Evolutionary conservation across 192 early-diverging fungal species (phyloP).

Genomic region (Coemansia reversa): DNA sequence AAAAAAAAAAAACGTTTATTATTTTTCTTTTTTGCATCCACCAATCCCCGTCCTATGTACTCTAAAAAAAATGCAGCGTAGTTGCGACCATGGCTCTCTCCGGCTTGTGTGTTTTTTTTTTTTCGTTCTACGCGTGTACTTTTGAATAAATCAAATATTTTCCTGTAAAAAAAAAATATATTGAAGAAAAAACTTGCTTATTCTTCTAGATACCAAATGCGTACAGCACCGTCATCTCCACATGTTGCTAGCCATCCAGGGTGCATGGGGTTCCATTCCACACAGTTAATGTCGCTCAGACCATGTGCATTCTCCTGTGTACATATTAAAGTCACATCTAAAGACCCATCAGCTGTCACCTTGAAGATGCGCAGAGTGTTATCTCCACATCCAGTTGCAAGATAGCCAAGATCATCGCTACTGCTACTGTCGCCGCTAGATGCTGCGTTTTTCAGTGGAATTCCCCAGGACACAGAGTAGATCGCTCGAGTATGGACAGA

Average conservation of each 20-base stretch:
- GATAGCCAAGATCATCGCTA: slow-evolving; percentile 50
- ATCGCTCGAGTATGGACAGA: slow-evolving; percentile 79
- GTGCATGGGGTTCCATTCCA: slow-evolving; percentile 76
- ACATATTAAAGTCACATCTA: slow-evolving; percentile 33
- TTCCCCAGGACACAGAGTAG: slow-evolving; percentile 87
- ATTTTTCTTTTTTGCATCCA: neutral
- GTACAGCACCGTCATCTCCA: slow-evolving; percentile 88
- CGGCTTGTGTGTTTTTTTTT: neutral
- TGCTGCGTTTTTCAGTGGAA: neutral
- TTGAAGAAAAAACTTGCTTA: neutral
- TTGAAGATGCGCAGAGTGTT: slow-evolving; percentile 71
- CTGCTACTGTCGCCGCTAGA: neutral
- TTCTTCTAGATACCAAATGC: slow-evolving; percentile 68
- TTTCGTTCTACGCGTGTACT: neutral
- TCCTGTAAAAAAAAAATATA: neutral
- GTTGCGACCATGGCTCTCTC: too few species aligned
- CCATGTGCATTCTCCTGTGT: slow-evolving; percentile 73
- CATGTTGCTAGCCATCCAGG: slow-evolving; percentile 74
- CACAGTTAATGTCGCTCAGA: slow-evolving; percentile 85
- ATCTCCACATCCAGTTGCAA: slow-evolving; percentile 86
- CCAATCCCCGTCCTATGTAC: too few species aligned
- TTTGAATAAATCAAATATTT: too few species aligned
- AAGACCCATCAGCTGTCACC: slow-evolving; percentile 7
- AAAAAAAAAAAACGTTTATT: slow-evolving; percentile 1
- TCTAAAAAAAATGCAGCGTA: too few species aligned